Evolutionary conservation across 2,329 filamentous ascomycete genomes (phyloP).

Genomic region (Parafenestella ontariensis): DNA sequence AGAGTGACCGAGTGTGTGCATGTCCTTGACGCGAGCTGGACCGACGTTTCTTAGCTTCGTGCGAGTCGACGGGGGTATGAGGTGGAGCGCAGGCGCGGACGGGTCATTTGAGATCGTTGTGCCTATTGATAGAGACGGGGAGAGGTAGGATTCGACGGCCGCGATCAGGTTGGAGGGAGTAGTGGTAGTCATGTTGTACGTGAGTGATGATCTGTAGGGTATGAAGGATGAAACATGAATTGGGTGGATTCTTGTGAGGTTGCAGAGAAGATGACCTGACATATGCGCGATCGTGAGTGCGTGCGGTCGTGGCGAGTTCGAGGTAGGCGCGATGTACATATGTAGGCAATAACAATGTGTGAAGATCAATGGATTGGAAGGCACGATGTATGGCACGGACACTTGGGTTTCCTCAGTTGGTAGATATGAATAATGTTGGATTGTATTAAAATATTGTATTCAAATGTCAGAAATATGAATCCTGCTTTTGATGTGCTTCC

Average conservation of each 20-base stretch:
- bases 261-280: background rate
- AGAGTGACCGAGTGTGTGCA: slow-evolving; percentile 27
- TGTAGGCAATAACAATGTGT: background rate
- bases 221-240: too few species aligned
- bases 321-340: background rate
- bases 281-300: background rate
- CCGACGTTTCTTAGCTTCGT: slow-evolving; percentile 34
- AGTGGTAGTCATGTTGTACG: slow-evolving; percentile 11
- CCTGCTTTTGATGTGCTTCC: background rate
- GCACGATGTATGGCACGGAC: background rate
- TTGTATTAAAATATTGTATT: background rate
- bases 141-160: slow-evolving; percentile 36
- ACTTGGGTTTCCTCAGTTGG: background rate
- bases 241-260: too few species aligned
- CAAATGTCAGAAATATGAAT: background rate
- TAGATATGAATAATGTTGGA: background rate
- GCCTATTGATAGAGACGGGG: slow-evolving; percentile 12
- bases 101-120: slow-evolving; percentile 9
- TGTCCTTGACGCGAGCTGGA: slow-evolving; percentile 30
- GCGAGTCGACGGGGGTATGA: slow-evolving; percentile 22
- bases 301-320: background rate
- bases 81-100: slow-evolving; percentile 19
- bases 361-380: background rate
- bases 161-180: slow-evolving; percentile 26
- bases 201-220: background rate